phyloP scores from a whole-genome alignment of 108 stramenopile genomes.

The Epithemia pelagica region DNA sequence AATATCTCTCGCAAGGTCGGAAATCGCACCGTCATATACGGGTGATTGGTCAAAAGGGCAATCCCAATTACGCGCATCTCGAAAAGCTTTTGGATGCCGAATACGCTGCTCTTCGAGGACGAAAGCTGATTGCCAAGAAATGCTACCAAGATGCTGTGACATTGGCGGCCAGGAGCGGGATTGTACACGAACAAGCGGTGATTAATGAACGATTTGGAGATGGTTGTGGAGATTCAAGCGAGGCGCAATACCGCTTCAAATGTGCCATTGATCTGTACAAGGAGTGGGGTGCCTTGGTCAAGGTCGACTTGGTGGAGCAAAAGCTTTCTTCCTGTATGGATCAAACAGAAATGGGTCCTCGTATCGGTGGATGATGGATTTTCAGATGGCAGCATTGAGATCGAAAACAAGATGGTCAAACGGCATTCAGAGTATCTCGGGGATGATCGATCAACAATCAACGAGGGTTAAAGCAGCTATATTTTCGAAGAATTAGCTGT shows the following conservation, averaged over 20 bases:
- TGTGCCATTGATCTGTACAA: background rate
- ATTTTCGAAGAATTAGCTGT: too few species aligned
- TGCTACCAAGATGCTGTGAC: background rate
- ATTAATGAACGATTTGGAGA: slow-evolving; percentile 2
- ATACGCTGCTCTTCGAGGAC: background rate
- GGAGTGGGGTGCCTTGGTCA: background rate
- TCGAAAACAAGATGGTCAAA: too few species aligned
- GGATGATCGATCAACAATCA: too few species aligned
- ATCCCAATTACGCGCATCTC: background rate
- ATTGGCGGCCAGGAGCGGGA: background rate
- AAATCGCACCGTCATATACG: background rate
- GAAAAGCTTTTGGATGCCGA: slow-evolving; percentile 3
- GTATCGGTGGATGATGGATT: too few species aligned
- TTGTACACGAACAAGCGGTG: slow-evolving; percentile 1
- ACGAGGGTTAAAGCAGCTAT: too few species aligned
- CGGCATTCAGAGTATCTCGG: too few species aligned
- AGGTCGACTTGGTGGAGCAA: background rate
- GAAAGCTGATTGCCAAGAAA: background rate
- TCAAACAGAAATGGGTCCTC: too few species aligned
- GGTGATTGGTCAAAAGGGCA: background rate
- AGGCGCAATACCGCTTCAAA: background rate
- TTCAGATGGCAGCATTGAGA: too few species aligned
- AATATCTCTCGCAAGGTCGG: background rate
- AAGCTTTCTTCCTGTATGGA: too few species aligned
- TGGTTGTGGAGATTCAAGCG: background rate